A percentile compares a stretch with the other conserved stretches of the same genome.
These are phyloP conservation scores for Sesbania bispinosa DNA, from an alignment of 306 rosid species.

Conservation along the genomic window DNA sequence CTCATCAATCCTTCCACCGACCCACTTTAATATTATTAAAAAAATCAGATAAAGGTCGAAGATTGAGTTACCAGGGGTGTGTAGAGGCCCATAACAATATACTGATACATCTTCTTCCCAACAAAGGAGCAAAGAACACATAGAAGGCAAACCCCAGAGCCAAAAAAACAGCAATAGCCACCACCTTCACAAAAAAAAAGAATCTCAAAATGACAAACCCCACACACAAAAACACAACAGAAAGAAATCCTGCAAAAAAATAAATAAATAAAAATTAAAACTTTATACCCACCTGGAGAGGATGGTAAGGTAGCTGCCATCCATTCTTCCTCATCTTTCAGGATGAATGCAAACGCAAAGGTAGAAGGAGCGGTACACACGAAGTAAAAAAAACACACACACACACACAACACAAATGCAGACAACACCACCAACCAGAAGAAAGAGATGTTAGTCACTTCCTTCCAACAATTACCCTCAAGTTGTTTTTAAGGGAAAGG, in stretches of 20 bases:
- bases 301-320: slow-evolving; percentile 97
- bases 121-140: slow-evolving; percentile 96
- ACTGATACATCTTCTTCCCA: slow-evolving; percentile 81
- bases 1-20: slow-evolving; percentile 45
- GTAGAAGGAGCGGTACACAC: too few relatives aligned
- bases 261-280: slow-evolving; percentile 4
- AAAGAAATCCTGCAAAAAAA: not conserved
- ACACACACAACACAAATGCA: too few relatives aligned
- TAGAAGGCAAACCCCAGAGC: slow-evolving; percentile 97
- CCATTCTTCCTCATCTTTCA: slow-evolving; percentile 92
- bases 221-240: not conserved
- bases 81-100: slow-evolving; percentile 79
- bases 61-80: slow-evolving; percentile 77
- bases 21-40: not conserved
- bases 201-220: not conserved
- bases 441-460: slow-evolving; percentile 15
- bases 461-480: slow-evolving; percentile 35
- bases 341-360: slow-evolving; percentile 26
- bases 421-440: slow-evolving; percentile 15
- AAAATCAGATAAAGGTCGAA: slow-evolving; percentile 9
- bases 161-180: slow-evolving; percentile 94
- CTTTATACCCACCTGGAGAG: slow-evolving; percentile 71
- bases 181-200: slow-evolving; percentile 56
- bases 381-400: not conserved
- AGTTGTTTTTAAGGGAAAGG: slow-evolving; percentile 23